Evolutionary conservation across 257 asterid genomes (phyloP).

Genomic region (Pogostemon cablin): DNA sequence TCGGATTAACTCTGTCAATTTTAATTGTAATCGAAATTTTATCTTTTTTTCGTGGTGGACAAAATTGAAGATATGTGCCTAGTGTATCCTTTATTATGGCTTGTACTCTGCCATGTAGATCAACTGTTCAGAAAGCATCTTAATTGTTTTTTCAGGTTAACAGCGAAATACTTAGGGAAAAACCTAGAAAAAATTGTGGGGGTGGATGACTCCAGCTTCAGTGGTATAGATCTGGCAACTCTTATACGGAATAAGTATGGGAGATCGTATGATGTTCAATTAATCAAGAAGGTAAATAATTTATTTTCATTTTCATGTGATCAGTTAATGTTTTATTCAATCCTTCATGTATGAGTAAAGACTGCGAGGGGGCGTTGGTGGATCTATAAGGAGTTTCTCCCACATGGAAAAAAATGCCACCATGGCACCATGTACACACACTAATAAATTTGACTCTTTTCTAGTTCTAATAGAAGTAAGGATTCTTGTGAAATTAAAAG

Average conservation of each 20-base stretch:
- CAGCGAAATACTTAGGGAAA: conserved; percentile 62
- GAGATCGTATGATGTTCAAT: conserved; percentile 89
- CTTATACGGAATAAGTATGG: conserved; percentile 92
- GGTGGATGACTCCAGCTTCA: conserved; percentile 80
- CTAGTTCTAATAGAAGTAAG: conserved; percentile 18
- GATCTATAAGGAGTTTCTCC: conserved; percentile 9
- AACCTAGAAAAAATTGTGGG: conserved; percentile 81
- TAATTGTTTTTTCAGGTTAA: conserved; percentile 55
- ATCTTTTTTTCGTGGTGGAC: background rate
- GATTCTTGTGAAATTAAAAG: background rate
- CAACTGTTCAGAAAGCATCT: conserved; percentile 29
- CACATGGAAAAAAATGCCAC: background rate
- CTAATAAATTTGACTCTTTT: conserved; percentile 1
- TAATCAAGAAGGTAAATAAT: conserved; percentile 79
- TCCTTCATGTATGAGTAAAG: conserved; percentile 8
- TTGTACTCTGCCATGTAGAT: conserved; percentile 7
- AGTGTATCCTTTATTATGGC: conserved; percentile 3
- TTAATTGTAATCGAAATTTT: background rate
- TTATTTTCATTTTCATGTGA: conserved; percentile 17
- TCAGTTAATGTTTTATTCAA: conserved; percentile 1
- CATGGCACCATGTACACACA: too few species aligned
- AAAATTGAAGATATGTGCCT: background rate
- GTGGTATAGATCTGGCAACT: conserved; percentile 91
- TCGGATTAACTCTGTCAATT: too few species aligned
- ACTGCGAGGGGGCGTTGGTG: background rate